These are phyloP conservation scores for Penicillium sp. DNA, from an alignment of 2,329 filamentous ascomycete species.

Conservation along the genomic window DNA sequence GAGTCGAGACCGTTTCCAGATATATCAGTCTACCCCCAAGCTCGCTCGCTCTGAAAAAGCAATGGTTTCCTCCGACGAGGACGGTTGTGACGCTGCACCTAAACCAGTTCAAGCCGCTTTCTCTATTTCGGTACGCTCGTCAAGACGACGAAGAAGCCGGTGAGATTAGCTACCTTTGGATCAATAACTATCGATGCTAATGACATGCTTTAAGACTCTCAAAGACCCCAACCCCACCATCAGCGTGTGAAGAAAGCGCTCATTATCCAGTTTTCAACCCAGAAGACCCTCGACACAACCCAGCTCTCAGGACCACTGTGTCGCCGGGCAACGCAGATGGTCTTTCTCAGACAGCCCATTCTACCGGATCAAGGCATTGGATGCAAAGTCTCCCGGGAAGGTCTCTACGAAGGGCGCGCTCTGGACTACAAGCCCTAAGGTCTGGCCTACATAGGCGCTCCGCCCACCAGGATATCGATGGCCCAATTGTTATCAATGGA, in stretches of 20 bases:
- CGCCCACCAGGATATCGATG: slow-evolving; percentile 1
- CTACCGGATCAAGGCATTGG: slow-evolving; percentile 29
- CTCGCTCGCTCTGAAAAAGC: not conserved
- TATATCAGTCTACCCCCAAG: not conserved
- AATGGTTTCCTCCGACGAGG: slow-evolving; percentile 17
- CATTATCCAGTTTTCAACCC: slow-evolving; percentile 45
- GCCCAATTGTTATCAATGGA: slow-evolving; percentile 4
- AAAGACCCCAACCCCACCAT: slow-evolving; percentile 18
- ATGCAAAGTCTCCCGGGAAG: slow-evolving; percentile 33
- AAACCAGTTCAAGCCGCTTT: slow-evolving; percentile 23
- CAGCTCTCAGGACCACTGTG: slow-evolving; percentile 20
- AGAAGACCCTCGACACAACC: slow-evolving; percentile 42
- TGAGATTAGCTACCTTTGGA: slow-evolving; percentile 15
- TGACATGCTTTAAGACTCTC: slow-evolving; percentile 13
- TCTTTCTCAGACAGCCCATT: slow-evolving; percentile 20
- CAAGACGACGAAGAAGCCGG: slow-evolving; percentile 28
- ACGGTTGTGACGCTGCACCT: slow-evolving; percentile 11
- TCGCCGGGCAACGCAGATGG: slow-evolving; percentile 22
- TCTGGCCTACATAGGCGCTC: slow-evolving; percentile 32
- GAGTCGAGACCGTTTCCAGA: not conserved
- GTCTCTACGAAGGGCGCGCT: slow-evolving; percentile 39
- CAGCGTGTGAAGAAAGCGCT: slow-evolving; percentile 37
- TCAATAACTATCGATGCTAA: not conserved
- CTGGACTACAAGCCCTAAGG: slow-evolving; percentile 36
- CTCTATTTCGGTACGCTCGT: slow-evolving; percentile 27